phyloP scores from a whole-genome alignment of 495 filamentous ascomycete species.

The Cudoniella acicularis region DNA sequence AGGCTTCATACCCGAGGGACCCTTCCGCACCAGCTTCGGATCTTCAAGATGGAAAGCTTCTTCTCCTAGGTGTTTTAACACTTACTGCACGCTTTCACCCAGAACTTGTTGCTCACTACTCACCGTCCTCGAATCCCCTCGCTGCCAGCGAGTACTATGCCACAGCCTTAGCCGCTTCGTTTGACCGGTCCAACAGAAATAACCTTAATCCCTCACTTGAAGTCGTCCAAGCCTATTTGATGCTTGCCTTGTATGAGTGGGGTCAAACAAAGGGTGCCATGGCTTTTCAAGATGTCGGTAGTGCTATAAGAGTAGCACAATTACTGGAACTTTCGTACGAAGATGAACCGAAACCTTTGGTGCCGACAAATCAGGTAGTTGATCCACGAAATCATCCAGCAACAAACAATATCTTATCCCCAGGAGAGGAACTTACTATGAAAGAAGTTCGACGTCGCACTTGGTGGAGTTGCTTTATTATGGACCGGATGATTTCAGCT shows the following conservation, averaged over 20 bases:
- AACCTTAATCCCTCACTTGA: slow-evolving; percentile 60
- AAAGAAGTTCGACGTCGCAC: slow-evolving; percentile 78
- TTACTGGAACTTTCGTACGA: slow-evolving; percentile 68
- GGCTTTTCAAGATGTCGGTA: slow-evolving; percentile 75
- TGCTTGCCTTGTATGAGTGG: slow-evolving; percentile 85
- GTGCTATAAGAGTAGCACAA: slow-evolving; percentile 72
- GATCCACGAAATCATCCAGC: slow-evolving; percentile 9
- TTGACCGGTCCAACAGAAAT: slow-evolving; percentile 49
- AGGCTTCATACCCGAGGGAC: slow-evolving; percentile 26
- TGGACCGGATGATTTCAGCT: slow-evolving; percentile 75
- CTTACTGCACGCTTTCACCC: slow-evolving; percentile 77
- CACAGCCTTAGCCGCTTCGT: slow-evolving; percentile 60
- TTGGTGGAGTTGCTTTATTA: slow-evolving; percentile 81
- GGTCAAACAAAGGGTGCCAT: slow-evolving; percentile 67
- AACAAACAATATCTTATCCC: slow-evolving; percentile 22
- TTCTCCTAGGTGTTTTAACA: slow-evolving; percentile 73
- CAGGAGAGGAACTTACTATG: slow-evolving; percentile 48
- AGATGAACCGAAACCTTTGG: slow-evolving; percentile 31
- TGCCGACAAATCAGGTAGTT: slow-evolving; percentile 6
- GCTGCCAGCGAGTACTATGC: slow-evolving; percentile 78
- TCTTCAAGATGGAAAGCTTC: slow-evolving; percentile 41
- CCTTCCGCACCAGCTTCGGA: slow-evolving; percentile 33
- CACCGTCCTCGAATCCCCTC: slow-evolving; percentile 54
- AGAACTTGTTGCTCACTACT: slow-evolving; percentile 61
- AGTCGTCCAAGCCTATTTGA: slow-evolving; percentile 70